Evolutionary conservation across 2,329 filamentous ascomycete species (phyloP), one percentile per base, ranked within the genome.

Genomic region (Diaporthe ampelina): DNA sequence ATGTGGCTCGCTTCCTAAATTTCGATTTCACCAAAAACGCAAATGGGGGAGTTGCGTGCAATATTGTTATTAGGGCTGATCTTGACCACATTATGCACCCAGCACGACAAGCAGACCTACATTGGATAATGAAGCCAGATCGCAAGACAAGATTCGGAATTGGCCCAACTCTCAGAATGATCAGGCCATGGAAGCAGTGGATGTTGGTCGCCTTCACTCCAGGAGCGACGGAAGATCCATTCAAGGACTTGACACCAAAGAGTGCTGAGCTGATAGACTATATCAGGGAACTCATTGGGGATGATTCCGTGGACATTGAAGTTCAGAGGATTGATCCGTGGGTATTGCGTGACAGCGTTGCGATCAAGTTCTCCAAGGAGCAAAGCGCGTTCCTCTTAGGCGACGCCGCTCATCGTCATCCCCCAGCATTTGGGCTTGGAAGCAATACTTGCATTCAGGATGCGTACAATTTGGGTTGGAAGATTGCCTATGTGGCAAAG

Each of bases 101-200:
- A 70, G 80, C 85, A 72, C 82, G 88, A 0, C 83, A 83, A 29
- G 89, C 89, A 0, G 90, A 89, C 76, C 80, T 91, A 4, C 89
- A 91, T 77, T 89, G 86, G 84, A 81, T 89, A 13, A 83, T 91
- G 76, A 86, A 88, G 73, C 87, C 89, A 0, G 85, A 87, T 37
- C 78, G 84, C 86, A 71, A 82, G 85, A 73, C 75, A 73, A 48
- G 82, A 82, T 7, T 89, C 84, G 80, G 87, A 80, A 1, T 86
- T 84, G 82, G 81, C 81, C 52, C 80, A 78, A 11, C 81, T 88
- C 74, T 86, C 5, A 82, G 89, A 24, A 89, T 91, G 87, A 87
- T 91, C 17, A 88, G 87, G 80, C 86, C 89, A 0, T 91, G 89
- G 89, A 79, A 87, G 75, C 85, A 91, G 79, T 91, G 88, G 88